phyloP scores from a whole-genome alignment of 148 eudicot species.

The Gaultheria prostrata region DNA sequence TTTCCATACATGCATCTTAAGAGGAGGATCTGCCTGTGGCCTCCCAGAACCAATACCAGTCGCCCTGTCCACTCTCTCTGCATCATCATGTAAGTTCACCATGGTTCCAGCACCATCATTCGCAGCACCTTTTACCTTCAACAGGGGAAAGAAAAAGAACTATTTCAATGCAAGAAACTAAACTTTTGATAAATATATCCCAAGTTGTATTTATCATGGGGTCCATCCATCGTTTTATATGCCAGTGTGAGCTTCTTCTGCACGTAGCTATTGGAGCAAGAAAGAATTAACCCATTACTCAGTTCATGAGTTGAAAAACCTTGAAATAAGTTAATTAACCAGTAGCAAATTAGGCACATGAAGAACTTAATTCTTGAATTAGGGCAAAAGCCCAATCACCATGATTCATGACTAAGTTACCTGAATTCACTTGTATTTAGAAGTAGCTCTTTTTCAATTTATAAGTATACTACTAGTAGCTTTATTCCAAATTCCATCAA shows the following conservation, averaged over 20 bases:
- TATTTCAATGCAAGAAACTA: constrained; percentile 18
- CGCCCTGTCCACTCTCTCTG: constrained; percentile 38
- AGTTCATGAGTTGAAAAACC: not conserved
- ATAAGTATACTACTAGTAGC: not conserved
- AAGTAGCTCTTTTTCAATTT: not conserved
- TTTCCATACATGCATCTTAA: constrained; percentile 42
- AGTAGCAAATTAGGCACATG: not conserved
- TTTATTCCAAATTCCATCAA: not conserved
- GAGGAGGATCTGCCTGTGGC: constrained; percentile 45
- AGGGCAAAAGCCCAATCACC: not conserved
- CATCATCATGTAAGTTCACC: constrained; percentile 40
- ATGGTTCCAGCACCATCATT: constrained; percentile 32
- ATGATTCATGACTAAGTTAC: not conserved
- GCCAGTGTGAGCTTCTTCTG: not conserved
- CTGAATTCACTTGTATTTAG: not conserved
- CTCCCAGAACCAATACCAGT: constrained; percentile 36
- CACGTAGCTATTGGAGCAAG: not conserved
- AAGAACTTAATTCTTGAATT: not conserved
- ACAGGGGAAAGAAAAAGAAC: not conserved
- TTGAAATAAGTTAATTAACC: not conserved
- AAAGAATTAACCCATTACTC: not conserved
- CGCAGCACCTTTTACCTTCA: constrained; percentile 52
- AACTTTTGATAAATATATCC: not conserved
- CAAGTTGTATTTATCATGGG: not conserved
- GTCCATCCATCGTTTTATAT: not conserved